Evolutionary conservation across 192 early-diverging fungal species (phyloP).

Genomic region (Backusella westeae): DNA sequence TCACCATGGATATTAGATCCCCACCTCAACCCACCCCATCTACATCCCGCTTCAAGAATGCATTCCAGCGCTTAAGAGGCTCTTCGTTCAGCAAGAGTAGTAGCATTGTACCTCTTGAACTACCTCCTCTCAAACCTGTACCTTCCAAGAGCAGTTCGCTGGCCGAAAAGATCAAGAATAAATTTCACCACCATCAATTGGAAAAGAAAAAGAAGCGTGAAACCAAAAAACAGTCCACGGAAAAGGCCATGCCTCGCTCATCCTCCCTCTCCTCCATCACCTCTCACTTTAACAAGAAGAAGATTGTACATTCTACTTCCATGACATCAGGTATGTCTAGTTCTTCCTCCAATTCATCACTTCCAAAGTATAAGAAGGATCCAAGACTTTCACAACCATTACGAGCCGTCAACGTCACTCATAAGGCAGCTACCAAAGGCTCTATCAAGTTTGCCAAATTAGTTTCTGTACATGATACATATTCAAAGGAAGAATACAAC

Average conservation of each 20-base stretch:
- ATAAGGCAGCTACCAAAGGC: not conserved
- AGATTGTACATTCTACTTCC: not conserved
- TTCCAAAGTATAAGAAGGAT: not conserved
- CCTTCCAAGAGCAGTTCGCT: not conserved
- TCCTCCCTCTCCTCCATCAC: constrained; percentile 56
- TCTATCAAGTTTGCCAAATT: not conserved
- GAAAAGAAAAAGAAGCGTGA: constrained; percentile 8
- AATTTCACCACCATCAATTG: constrained; percentile 1
- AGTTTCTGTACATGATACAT: constrained; percentile 10
- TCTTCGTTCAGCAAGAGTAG: not conserved
- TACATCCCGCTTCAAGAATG: not conserved
- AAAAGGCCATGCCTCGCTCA: not conserved
- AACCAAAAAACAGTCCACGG: not conserved
- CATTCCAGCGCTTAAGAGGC: not conserved
- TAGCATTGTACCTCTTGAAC: not conserved
- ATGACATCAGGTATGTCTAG: not conserved
- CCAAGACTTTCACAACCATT: not conserved
- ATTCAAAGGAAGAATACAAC: constrained; percentile 10
- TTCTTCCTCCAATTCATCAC: not conserved
- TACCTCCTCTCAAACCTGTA: not conserved
- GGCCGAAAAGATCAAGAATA: constrained; percentile 8
- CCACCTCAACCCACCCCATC: constrained; percentile 2
- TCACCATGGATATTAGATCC: not conserved
- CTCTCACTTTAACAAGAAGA: constrained; percentile 11
- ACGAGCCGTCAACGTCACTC: not conserved